Evolutionary conservation across 202 grass and related monocot genomes (phyloP).

Genomic region (Digitaria exilis): DNA sequence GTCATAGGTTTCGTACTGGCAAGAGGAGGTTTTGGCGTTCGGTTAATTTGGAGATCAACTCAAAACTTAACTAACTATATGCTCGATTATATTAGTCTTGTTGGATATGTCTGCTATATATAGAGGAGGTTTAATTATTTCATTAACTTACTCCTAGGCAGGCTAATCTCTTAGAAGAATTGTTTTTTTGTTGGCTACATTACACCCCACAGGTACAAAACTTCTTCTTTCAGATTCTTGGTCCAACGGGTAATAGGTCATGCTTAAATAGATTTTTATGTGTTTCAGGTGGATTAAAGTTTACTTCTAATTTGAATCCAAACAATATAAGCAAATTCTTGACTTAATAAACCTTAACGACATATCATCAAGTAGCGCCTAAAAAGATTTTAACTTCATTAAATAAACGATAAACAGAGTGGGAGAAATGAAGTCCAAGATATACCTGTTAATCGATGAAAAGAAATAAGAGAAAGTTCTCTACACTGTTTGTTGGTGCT

Average conservation of each 20-base stretch:
- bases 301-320: neutral
- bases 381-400: neutral
- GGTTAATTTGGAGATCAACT: neutral
- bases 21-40: neutral
- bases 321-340: neutral
- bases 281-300: neutral
- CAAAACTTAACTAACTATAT: neutral
- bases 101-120: neutral
- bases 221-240: neutral
- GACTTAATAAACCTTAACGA: neutral
- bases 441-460: neutral
- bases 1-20: neutral
- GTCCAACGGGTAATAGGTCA: neutral
- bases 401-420: neutral
- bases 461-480: neutral
- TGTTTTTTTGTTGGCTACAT: neutral
- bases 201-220: neutral
- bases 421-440: neutral
- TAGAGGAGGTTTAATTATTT: neutral
- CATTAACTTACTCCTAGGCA: neutral
- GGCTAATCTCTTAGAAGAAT: neutral
- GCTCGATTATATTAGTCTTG: neutral
- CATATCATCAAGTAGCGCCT: neutral
- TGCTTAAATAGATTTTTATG: neutral
- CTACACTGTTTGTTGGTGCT: neutral